These are phyloP conservation scores for Leccinum rimulosum DNA, from an alignment of 768 basidiomycete genomes.

Conservation along the genomic window DNA sequence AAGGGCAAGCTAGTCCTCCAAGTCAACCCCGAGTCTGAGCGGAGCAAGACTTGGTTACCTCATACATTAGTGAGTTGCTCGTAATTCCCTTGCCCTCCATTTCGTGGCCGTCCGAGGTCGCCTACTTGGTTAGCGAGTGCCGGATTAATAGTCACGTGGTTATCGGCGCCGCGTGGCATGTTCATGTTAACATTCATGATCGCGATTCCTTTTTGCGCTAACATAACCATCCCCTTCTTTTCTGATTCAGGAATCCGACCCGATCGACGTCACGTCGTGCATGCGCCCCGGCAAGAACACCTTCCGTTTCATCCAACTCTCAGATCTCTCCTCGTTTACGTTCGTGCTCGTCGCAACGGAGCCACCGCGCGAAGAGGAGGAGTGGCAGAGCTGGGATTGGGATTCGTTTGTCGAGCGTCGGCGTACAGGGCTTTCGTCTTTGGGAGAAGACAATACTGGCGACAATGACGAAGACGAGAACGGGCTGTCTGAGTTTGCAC, in stretches of 20 bases:
- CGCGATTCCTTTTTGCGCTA: not conserved
- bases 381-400: conserved; percentile 27
- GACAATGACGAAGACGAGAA: not conserved
- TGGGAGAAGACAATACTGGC: not conserved
- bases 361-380: conserved; percentile 19
- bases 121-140: too few species aligned
- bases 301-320: conserved; percentile 50
- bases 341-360: conserved; percentile 44
- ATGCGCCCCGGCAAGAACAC: conserved; percentile 45
- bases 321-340: conserved; percentile 37
- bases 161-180: not conserved
- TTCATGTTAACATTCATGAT: not conserved
- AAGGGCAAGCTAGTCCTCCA: conserved; percentile 44
- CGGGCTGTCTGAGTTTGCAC: conserved; percentile 19
- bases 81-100: not conserved
- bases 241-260: conserved; percentile 26
- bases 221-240: not conserved
- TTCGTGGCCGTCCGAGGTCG: too few species aligned
- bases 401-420: conserved; percentile 7
- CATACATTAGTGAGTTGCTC: conserved; percentile 38
- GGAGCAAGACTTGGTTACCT: conserved; percentile 43
- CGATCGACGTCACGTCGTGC: conserved; percentile 41
- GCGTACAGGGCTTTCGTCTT: not conserved
- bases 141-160: not conserved
- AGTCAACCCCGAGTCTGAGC: conserved; percentile 38